A percentile compares a stretch with the other conserved stretches of the same genome.
Evolutionary conservation across 139 green algal genomes (phyloP).

Genomic region (Haematococcus lacustris): DNA sequence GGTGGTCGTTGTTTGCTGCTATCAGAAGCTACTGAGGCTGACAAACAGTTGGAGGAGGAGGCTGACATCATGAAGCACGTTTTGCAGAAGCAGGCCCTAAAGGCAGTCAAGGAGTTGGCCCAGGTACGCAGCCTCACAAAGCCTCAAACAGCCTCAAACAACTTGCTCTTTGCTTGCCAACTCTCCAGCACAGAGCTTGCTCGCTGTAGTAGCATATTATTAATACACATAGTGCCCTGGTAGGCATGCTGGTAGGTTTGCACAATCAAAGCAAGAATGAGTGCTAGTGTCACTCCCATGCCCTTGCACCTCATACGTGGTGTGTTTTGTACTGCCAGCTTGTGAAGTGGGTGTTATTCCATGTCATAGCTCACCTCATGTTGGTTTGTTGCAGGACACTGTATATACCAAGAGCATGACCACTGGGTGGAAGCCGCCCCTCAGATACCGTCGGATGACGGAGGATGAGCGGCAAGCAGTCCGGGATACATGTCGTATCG

Average conservation of each 20-base stretch:
- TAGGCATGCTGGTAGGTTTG: not conserved
- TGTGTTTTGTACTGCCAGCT: not conserved
- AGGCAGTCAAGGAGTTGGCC: conserved; percentile 88
- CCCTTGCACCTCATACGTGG: not conserved
- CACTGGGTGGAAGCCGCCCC: conserved; percentile 91
- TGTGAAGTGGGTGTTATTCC: not conserved
- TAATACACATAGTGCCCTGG: not conserved
- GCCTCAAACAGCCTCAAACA: no score
- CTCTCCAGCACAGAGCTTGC: no score
- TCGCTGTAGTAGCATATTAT: not conserved
- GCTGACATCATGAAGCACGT: conserved; percentile 81
- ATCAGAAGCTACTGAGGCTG: conserved; percentile 52
- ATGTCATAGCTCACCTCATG: not conserved
- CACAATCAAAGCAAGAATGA: not conserved
- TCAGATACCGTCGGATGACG: conserved; percentile 59
- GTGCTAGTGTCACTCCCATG: not conserved
- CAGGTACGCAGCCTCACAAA: conserved; percentile 48
- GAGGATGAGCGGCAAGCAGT: conserved; percentile 49
- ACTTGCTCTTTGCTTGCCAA: no score
- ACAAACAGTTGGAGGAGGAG: conserved; percentile 76
- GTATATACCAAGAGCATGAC: conserved; percentile 68
- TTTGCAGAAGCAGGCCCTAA: conserved; percentile 82
- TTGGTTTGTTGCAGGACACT: conserved; percentile 38
- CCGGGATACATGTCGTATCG: conserved; percentile 86
- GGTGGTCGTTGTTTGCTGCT: not conserved